phyloP scores from a whole-genome alignment of 2,329 filamentous ascomycete species.

The Fusarium pseudonygamai region DNA sequence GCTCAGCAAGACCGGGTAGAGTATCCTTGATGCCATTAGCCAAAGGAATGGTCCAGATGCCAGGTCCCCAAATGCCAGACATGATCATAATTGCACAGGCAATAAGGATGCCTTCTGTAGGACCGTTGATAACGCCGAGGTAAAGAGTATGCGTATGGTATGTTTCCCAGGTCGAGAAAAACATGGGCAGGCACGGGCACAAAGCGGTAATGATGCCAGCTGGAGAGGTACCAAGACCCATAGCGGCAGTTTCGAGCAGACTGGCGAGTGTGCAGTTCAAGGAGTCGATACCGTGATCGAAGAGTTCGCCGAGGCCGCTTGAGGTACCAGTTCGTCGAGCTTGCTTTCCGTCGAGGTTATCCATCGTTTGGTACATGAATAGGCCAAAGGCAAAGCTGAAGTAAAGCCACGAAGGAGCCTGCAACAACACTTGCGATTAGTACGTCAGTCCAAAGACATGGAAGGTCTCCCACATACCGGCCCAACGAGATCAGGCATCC shows the following conservation, averaged over 20 bases:
- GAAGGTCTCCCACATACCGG: conserved; percentile 68
- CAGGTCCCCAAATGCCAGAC: conserved; percentile 87
- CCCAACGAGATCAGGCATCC: conserved; percentile 89
- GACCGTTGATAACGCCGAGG: conserved; percentile 95
- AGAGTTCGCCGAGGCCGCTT: conserved; percentile 92
- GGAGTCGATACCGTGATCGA: conserved; percentile 98
- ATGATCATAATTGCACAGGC: conserved; percentile 86
- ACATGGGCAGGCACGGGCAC: conserved; percentile 94
- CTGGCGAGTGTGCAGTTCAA: conserved; percentile 96
- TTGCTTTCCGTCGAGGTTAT: conserved; percentile 99
- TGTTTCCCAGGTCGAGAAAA: conserved; percentile 99
- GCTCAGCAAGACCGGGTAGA: conserved; percentile 61
- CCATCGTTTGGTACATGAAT: conserved; percentile 99
- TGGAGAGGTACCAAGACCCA: conserved; percentile 86
- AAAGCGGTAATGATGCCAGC: conserved; percentile 92
- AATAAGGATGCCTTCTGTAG: conserved; percentile 92
- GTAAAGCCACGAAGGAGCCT: conserved; percentile 92
- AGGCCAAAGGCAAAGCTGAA: conserved; percentile 95
- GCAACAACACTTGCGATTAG: conserved; percentile 18
- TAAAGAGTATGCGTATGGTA: conserved; percentile 98
- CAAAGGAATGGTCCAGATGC: conserved; percentile 84
- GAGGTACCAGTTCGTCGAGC: conserved; percentile 94
- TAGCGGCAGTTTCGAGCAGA: conserved; percentile 88
- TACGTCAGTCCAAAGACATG: not conserved
- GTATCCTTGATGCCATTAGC: conserved; percentile 70